phyloP scores from a whole-genome alignment of 257 asterid genomes.

The Jacaranda mimosifolia region DNA sequence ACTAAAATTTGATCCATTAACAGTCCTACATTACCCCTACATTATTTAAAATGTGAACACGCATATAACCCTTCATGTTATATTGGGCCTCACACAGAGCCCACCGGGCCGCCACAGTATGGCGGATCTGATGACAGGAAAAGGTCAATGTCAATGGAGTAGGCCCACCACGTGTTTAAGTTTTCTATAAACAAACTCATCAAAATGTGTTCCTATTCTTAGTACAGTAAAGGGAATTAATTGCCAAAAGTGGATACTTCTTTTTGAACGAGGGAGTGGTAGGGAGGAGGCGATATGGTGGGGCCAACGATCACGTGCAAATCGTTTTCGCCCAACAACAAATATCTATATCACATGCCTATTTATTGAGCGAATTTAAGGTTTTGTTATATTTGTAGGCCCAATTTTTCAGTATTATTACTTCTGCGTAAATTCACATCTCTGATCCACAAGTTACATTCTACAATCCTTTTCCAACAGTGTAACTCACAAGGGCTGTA shows the following conservation, averaged over 20 bases:
- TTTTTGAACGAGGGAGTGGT: background rate
- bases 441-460: background rate
- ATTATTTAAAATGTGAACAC: too few relatives aligned
- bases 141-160: background rate
- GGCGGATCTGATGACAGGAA: background rate
- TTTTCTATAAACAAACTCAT: background rate
- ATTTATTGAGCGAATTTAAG: slow-evolving; percentile 58
- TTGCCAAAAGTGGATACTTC: slow-evolving; percentile 8
- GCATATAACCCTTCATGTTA: too few relatives aligned
- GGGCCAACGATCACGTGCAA: slow-evolving; percentile 61
- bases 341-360: slow-evolving; percentile 59
- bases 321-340: slow-evolving; percentile 57
- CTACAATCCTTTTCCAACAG: background rate
- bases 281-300: background rate
- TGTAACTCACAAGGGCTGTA: background rate
- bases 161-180: slow-evolving; percentile 41
- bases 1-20: too few relatives aligned
- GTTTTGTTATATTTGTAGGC: slow-evolving; percentile 30
- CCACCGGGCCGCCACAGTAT: slow-evolving; percentile 25
- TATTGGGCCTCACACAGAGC: slow-evolving; percentile 31
- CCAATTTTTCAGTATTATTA: background rate
- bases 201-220: slow-evolving; percentile 9
- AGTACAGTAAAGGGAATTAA: background rate
- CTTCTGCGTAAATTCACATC: background rate
- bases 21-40: too few relatives aligned